phyloP scores from a whole-genome alignment of 83 land plant genomes.

The Larix sibirica region DNA sequence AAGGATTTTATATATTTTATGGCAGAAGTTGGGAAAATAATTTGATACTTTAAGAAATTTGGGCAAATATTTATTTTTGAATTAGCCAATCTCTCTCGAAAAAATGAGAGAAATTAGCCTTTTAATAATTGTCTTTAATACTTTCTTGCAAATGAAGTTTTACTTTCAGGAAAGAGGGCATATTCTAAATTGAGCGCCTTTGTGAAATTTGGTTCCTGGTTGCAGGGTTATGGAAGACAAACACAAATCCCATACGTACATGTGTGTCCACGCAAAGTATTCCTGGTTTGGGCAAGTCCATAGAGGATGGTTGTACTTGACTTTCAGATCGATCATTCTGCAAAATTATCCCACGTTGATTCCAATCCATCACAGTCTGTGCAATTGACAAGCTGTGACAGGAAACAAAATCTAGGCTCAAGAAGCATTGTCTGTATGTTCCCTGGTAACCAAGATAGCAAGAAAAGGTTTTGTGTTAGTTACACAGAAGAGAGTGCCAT shows the following conservation, averaged over 20 bases:
- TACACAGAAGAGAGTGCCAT: slow-evolving; percentile 14
- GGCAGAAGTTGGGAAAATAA: background rate
- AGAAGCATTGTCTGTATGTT: background rate
- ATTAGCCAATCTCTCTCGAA: background rate
- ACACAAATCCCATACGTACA: background rate
- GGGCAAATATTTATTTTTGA: background rate
- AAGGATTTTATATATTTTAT: background rate
- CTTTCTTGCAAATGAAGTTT: background rate
- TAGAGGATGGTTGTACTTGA: background rate
- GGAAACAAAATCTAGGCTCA: background rate
- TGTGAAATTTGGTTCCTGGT: background rate
- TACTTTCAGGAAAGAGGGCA: background rate
- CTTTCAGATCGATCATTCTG: slow-evolving; percentile 1
- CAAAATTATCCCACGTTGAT: background rate
- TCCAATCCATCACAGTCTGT: background rate
- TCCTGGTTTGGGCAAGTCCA: background rate
- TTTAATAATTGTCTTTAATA: background rate
- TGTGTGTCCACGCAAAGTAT: background rate
- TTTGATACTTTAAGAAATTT: background rate
- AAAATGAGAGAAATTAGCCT: background rate
- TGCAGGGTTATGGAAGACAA: slow-evolving; percentile 8
- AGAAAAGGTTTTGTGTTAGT: background rate
- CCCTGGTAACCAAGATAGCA: background rate
- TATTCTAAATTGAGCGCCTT: background rate
- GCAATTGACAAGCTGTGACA: slow-evolving; percentile 3